Conservation (phyloP, 1,284 basidiomycete species). For the Ganoderma leucocontextum region DNA sequence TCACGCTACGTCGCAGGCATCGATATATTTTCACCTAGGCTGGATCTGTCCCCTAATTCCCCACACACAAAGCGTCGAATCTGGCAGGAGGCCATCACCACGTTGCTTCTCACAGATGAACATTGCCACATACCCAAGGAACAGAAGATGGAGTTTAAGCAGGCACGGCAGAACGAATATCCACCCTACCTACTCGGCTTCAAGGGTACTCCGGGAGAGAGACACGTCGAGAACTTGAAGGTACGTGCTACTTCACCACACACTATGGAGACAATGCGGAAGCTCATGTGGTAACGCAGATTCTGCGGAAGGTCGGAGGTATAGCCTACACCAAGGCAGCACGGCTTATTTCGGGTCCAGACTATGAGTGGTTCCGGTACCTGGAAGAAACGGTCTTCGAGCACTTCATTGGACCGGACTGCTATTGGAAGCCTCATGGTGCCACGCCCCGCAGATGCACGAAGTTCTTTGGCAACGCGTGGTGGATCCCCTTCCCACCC, state of each 20-base stretch:
- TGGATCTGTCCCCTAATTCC: conserved; percentile 69
- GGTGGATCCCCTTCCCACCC: conserved; percentile 83
- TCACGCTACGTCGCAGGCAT: conserved; percentile 57
- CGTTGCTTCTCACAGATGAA: conserved; percentile 68
- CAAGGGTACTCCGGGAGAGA: conserved; percentile 71
- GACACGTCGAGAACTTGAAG: conserved; percentile 85
- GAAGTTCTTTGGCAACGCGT: conserved; percentile 76
- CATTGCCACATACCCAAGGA: conserved; percentile 68
- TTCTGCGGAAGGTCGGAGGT: conserved; percentile 72
- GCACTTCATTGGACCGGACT: conserved; percentile 72
- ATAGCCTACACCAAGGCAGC: conserved; percentile 60
- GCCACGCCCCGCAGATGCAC: conserved; percentile 47
- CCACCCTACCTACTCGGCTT: conserved; percentile 81
- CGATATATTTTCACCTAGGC: conserved; percentile 81
- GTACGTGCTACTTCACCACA: conserved; percentile 43
- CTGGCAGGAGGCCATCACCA: conserved; percentile 85
- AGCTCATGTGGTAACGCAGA: conserved; percentile 46
- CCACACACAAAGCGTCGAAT: conserved; percentile 77
- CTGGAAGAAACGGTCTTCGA: conserved; percentile 62
- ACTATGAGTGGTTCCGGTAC: conserved; percentile 53
- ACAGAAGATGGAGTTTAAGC: conserved; percentile 68
- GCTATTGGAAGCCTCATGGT: conserved; percentile 62
- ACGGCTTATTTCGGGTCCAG: conserved; percentile 54
- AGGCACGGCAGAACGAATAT: conserved; percentile 64
- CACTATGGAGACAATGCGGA: not conserved